phyloP scores from a whole-genome alignment of 177 flowering plant species.

The Vitis hybrid region DNA sequence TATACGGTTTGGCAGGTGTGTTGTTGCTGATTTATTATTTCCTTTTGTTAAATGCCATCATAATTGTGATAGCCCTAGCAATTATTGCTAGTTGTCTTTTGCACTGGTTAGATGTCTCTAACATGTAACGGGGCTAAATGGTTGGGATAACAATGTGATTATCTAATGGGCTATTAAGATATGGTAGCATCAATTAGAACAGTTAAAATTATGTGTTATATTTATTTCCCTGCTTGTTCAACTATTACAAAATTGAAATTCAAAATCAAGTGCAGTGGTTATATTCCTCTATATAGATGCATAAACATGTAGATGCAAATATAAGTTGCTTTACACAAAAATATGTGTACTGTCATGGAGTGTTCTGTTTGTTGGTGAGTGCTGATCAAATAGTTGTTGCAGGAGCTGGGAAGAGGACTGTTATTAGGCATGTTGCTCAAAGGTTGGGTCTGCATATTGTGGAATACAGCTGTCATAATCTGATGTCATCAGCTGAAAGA shows the following conservation, averaged over 20 bases:
- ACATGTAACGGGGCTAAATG: not conserved
- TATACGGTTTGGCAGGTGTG: slow-evolving; percentile 76
- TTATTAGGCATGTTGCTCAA: slow-evolving; percentile 73
- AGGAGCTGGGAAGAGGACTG: slow-evolving; percentile 94
- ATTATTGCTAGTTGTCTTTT: not conserved
- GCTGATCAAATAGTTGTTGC: slow-evolving; percentile 20
- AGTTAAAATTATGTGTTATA: not conserved
- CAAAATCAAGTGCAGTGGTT: not conserved
- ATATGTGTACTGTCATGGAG: too few species aligned
- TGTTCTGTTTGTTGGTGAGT: slow-evolving; percentile 2
- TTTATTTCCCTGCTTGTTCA: not conserved
- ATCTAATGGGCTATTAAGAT: not conserved
- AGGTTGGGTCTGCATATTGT: slow-evolving; percentile 84
- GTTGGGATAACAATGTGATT: not conserved
- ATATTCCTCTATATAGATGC: not conserved
- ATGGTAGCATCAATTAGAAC: not conserved
- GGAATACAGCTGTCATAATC: slow-evolving; percentile 74
- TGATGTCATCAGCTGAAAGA: slow-evolving; percentile 65
- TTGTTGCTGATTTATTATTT: slow-evolving; percentile 5
- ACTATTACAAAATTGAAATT: not conserved
- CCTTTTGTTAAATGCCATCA: not conserved
- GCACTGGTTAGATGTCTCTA: not conserved
- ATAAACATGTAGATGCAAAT: not conserved
- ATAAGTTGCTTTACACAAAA: not conserved
- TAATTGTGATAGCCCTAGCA: not conserved